Base-by-base conservation (phyloP, 2,329 filamentous ascomycete genomes). In the Fusarium coicis region DNA sequence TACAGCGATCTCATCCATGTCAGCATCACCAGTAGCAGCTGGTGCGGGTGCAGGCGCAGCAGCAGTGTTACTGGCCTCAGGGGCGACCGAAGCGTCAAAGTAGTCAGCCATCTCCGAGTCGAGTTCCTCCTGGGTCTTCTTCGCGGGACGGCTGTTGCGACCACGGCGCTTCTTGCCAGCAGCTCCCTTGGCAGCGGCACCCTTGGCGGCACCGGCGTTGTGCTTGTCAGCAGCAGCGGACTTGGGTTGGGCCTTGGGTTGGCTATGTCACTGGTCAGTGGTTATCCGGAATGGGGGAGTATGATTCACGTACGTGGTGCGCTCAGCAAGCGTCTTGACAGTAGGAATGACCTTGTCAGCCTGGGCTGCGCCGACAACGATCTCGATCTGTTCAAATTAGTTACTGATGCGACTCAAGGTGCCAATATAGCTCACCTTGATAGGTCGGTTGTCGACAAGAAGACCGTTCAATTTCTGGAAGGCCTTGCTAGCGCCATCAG, bases 91-190 rank as follows among this genome's bases (percentile, higher is more conserved):
- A 67, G 83, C 81, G 44, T 87, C 90, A 81, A 97, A 98, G 86
- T 99, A 99, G 83, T 98, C 96, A 26, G 91, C 92, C 96, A 99
- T 99, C 83, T 99, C 96, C 9, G 94, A 95, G 82, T 99, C 96
- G 32, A 99, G 91, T 85, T 99, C 95, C 81, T 97, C 96, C 3
- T 93, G 91, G 0, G 95, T 97, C 93, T 98, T 98, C 86, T 97
- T 87, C 79, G 91, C 85, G 75, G 92, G 87, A 78, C 92, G 90
- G 74, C 88, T 86, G 79, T 86, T 92, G 76, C 91, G 75, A 49
- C 50, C 76, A 61, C 72, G 91, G 46, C 87, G 86, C 81, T 87
- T 88, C 83, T 88, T 88, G 77, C 84, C 85, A 49, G 83, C 85
- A 71, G 84, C 53, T 44, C 62, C 86, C 61, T 85, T 85, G 53